These are phyloP conservation scores for Eucalyptus pumila DNA, from an alignment of 345 rosid species.

Conservation along the genomic window DNA sequence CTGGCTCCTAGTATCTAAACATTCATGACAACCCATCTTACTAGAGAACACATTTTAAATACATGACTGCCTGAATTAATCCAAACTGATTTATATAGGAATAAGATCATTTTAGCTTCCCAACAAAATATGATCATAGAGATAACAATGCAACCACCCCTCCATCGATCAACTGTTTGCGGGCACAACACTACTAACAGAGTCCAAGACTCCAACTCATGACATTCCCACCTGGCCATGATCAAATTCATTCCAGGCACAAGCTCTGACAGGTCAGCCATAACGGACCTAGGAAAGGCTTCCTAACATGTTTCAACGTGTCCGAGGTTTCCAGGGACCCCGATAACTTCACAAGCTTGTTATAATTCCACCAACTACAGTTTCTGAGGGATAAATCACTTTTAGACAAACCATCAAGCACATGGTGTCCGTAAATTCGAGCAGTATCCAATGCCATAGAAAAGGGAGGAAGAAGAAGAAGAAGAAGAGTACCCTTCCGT, in stretches of 20 bases:
- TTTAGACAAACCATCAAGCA: neutral
- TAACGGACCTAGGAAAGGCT: neutral
- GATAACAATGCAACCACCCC: neutral
- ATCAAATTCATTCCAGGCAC: neutral
- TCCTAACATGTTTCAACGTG: neutral
- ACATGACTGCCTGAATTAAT: neutral
- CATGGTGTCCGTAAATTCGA: neutral
- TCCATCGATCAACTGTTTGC: neutral
- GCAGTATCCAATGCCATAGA: neutral
- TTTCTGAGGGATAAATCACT: neutral
- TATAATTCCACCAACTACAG: neutral
- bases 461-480: neutral
- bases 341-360: neutral
- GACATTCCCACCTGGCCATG: neutral
- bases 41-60: neutral
- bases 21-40: neutral
- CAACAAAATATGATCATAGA: neutral
- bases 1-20: neutral
- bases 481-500: slow-evolving; percentile 44
- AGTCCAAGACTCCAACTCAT: neutral
- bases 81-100: neutral
- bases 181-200: neutral
- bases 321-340: neutral
- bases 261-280: neutral
- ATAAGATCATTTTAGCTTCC: neutral